Evolutionary conservation across 495 filamentous ascomycete species (phyloP).

Genomic region (Penicillium canariense): DNA sequence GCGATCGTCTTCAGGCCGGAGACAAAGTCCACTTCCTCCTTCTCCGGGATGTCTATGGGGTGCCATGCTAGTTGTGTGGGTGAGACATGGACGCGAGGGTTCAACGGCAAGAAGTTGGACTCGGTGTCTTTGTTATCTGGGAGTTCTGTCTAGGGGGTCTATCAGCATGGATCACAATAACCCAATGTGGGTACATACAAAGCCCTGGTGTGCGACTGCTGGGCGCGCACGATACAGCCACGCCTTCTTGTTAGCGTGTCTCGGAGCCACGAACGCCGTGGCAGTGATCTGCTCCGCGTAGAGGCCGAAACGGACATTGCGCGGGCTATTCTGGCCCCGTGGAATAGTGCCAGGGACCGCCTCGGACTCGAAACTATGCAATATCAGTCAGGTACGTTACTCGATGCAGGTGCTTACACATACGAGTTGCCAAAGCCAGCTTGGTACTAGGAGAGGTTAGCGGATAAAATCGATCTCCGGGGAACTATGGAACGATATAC

Average conservation of each 20-base stretch:
- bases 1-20: constrained; percentile 49
- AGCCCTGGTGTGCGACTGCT: constrained; percentile 51
- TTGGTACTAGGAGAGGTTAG: constrained; percentile 46
- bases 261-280: constrained; percentile 46
- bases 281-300: constrained; percentile 51
- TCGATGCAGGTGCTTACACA: constrained; percentile 22
- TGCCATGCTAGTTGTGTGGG: constrained; percentile 51
- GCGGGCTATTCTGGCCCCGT: constrained; percentile 47
- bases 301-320: constrained; percentile 45
- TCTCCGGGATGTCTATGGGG: constrained; percentile 43
- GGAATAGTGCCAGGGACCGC: constrained; percentile 50
- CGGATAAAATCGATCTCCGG: neutral
- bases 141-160: constrained; percentile 36
- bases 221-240: constrained; percentile 50
- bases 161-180: constrained; percentile 10
- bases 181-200: constrained; percentile 29
- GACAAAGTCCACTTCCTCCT: constrained; percentile 41
- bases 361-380: constrained; percentile 40
- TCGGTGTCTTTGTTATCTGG: constrained; percentile 48
- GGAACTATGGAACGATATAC: constrained; percentile 23
- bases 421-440: constrained; percentile 53
- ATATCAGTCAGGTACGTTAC: constrained; percentile 29
- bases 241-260: constrained; percentile 48
- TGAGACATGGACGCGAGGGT: constrained; percentile 61
- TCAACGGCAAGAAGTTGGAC: constrained; percentile 47